A percentile compares a stretch with the other conserved stretches of the same genome.
phyloP scores from a whole-genome alignment of 371 early-diverging fungal species.

The Mucor indicus region DNA sequence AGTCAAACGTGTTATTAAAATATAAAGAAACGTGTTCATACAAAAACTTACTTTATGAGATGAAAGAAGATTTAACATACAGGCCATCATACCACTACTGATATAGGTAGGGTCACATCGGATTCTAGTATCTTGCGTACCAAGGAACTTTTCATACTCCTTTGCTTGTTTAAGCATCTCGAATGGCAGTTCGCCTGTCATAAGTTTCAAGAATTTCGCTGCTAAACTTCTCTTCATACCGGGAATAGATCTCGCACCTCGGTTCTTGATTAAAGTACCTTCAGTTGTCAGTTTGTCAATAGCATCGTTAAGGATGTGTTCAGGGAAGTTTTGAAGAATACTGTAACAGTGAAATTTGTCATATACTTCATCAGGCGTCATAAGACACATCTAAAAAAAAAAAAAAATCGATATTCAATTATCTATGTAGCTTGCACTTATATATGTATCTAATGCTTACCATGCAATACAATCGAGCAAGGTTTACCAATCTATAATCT shows the following conservation, averaged over 20 bases:
- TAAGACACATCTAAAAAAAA: constrained; percentile 45
- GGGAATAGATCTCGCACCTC: constrained; percentile 45
- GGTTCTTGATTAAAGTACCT: constrained; percentile 25
- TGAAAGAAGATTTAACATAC: constrained; percentile 23
- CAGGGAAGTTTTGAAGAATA: constrained; percentile 32
- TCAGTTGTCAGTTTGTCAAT: constrained; percentile 13
- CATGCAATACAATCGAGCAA: constrained; percentile 25
- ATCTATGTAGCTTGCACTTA: background rate
- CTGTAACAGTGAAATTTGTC: constrained; percentile 42
- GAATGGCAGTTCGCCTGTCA: constrained; percentile 17
- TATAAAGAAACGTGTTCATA: too few relatives aligned
- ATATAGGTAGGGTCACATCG: constrained; percentile 1
- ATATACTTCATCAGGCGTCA: constrained; percentile 51
- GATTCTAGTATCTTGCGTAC: background rate
- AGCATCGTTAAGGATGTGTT: constrained; percentile 8
- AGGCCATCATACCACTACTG: constrained; percentile 37
- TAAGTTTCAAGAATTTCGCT: constrained; percentile 15
- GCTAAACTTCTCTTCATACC: constrained; percentile 40
- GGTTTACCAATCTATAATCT: constrained; percentile 4
- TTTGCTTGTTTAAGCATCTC: constrained; percentile 26
- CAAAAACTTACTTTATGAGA: constrained; percentile 22
- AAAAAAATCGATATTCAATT: background rate
- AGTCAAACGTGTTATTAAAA: too few relatives aligned
- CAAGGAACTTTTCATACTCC: constrained; percentile 21
- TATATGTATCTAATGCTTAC: background rate